Evolutionary conservation across 768 basidiomycete genomes (phyloP).

Genomic region (Tylopilus sp.): DNA sequence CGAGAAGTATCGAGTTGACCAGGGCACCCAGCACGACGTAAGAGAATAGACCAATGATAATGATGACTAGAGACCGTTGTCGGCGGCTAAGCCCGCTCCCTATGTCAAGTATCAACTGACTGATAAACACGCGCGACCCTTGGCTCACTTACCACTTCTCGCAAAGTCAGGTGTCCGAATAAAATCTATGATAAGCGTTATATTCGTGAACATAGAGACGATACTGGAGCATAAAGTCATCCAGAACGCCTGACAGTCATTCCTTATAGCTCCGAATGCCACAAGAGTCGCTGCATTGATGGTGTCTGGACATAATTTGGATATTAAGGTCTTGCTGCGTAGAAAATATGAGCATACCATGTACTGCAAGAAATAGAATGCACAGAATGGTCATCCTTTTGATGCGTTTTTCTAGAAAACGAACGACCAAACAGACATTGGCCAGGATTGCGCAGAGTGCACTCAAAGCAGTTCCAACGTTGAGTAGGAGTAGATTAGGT

Average conservation of each 20-base stretch:
- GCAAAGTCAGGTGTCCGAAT: conserved; percentile 57
- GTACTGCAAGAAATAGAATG: conserved; percentile 61
- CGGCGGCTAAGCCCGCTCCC: conserved; percentile 79
- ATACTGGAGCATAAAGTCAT: conserved; percentile 73
- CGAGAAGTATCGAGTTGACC: conserved; percentile 46
- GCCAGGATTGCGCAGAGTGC: conserved; percentile 67
- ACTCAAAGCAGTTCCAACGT: conserved; percentile 61
- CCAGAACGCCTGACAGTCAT: conserved; percentile 73
- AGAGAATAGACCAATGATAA: conserved; percentile 67
- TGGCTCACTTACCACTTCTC: conserved; percentile 47
- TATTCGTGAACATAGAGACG: conserved; percentile 59
- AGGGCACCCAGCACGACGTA: conserved; percentile 76
- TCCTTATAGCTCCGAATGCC: conserved; percentile 58
- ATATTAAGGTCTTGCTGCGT: neutral
- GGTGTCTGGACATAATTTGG: conserved; percentile 51
- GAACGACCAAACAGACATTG: conserved; percentile 59
- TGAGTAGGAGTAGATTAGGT: conserved; percentile 55
- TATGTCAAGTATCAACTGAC: conserved; percentile 23
- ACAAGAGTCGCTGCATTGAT: conserved; percentile 62
- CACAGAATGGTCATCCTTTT: conserved; percentile 60
- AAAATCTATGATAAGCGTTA: conserved; percentile 64
- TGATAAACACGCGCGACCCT: neutral
- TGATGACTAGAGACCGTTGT: conserved; percentile 76
- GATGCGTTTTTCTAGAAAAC: conserved; percentile 71
- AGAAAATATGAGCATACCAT: conserved; percentile 49